A percentile compares a stretch with the other conserved stretches of the same genome.
Conservation (phyloP, 495 filamentous ascomycete species). For the Aspergillus affinis region DNA sequence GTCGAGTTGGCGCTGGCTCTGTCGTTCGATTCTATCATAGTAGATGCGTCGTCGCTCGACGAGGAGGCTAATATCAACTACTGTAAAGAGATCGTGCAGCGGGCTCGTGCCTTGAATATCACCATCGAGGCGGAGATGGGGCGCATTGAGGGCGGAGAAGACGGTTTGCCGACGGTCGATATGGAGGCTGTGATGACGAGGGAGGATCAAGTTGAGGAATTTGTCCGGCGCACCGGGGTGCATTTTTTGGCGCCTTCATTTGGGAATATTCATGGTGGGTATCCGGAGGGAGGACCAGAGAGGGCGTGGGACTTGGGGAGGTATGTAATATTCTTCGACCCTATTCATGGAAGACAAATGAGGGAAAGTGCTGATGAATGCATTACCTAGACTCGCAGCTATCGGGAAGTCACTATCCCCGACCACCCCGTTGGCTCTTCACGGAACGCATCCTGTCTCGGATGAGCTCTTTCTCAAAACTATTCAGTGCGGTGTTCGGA, state of each 20-base stretch:
- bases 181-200: slow-evolving; percentile 66
- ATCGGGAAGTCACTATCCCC: slow-evolving; percentile 21
- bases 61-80: slow-evolving; percentile 67
- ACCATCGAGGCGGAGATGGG: slow-evolving; percentile 71
- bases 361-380: neutral
- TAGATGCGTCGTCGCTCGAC: slow-evolving; percentile 67
- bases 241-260: slow-evolving; percentile 73
- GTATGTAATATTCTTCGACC: slow-evolving; percentile 8
- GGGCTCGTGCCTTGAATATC: slow-evolving; percentile 64
- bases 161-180: slow-evolving; percentile 66
- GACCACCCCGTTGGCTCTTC: slow-evolving; percentile 61
- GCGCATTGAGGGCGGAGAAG: slow-evolving; percentile 45
- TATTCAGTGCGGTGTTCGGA: slow-evolving; percentile 60
- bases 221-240: slow-evolving; percentile 61
- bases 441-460: slow-evolving; percentile 69
- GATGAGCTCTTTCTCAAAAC: slow-evolving; percentile 56
- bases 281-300: slow-evolving; percentile 48
- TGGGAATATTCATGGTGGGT: slow-evolving; percentile 73
- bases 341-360: neutral
- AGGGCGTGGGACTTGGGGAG: slow-evolving; percentile 63
- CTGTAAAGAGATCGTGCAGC: slow-evolving; percentile 58
- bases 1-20: slow-evolving; percentile 55
- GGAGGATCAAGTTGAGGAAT: slow-evolving; percentile 62
- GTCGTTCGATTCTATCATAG: slow-evolving; percentile 67
- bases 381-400: slow-evolving; percentile 4